Base-by-base conservation (phyloP, 768 basidiomycete species). In the Lentinula guzmanii region DNA sequence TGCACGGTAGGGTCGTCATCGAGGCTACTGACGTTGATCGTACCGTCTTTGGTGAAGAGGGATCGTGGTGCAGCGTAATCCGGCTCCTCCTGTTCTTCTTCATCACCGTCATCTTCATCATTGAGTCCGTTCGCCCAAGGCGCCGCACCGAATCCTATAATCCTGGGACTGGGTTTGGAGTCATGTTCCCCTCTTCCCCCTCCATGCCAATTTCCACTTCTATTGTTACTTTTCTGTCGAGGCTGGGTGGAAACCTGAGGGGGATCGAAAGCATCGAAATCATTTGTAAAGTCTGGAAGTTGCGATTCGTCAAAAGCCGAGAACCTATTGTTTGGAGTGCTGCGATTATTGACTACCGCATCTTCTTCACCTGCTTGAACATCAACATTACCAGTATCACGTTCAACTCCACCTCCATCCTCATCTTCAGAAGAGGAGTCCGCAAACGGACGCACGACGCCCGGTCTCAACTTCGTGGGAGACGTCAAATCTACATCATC, bases 401-500 rank as follows among this genome's bases (percentile, higher is more conserved):
- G 28, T 28, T 28, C 28, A 28, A 28, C 46, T 24, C n/a, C 45
- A 6, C 15, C 41, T 21, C 8, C 43, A 5, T 28, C 34, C 24
- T 18, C 34, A n/a, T 39, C 37, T 39, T 53, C 52, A 34, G 33
- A 35, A 33, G 18, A 35, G 5, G 18, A 35, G n/a, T 50, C 58
- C 31, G 31, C 58, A 18, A 34, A 46, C n/a, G 43, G 45, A 50
- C 48, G 58, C 18, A 48, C 43, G n/a, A 48, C 45, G 8, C 45
- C 33, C 15, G 28, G 43, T 15, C 9, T 16, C 10, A 46, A 15
- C 45, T 37, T 59, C 5, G 58, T 51, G 11, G 58, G 34, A 9
- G 58, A 59, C 13, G 16, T 39, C 42, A 58, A 46, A 48, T 59
- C 58, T 7, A 59, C 46, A n/a, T 59, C 58, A 13, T 59, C 58